Conservation (phyloP, 257 asterid genomes). For the Capsicum chinense region DNA sequence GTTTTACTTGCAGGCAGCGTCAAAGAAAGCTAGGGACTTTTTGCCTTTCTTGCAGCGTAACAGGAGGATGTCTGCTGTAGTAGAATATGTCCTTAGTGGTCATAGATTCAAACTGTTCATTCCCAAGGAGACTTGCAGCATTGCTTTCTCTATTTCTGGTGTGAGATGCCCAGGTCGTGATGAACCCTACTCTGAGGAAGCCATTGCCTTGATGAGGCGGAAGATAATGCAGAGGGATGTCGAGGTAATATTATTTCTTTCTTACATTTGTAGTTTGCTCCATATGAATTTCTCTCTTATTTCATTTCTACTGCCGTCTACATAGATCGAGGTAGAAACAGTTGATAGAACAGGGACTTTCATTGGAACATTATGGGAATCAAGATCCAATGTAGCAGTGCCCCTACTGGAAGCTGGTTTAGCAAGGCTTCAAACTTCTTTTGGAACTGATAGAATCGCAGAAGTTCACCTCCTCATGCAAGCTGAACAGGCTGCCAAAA, state of each 20-base stretch:
- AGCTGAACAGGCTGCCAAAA: slow-evolving; percentile 93
- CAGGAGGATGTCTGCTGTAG: slow-evolving; percentile 90
- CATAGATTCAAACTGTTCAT: slow-evolving; percentile 83
- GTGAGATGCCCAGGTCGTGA: slow-evolving; percentile 98
- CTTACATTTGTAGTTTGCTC: not conserved
- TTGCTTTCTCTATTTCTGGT: slow-evolving; percentile 92
- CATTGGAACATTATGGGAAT: slow-evolving; percentile 91
- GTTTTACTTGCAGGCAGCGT: slow-evolving; percentile 53
- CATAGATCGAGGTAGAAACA: slow-evolving; percentile 90
- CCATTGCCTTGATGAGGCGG: slow-evolving; percentile 96
- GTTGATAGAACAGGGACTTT: slow-evolving; percentile 97
- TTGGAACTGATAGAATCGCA: slow-evolving; percentile 80
- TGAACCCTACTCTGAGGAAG: slow-evolving; percentile 91
- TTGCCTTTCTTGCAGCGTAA: slow-evolving; percentile 88
- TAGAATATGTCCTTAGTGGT: slow-evolving; percentile 95
- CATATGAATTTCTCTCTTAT: slow-evolving; percentile 16
- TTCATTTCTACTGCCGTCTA: slow-evolving; percentile 25
- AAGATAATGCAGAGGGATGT: slow-evolving; percentile 99
- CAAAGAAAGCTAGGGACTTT: slow-evolving; percentile 88
- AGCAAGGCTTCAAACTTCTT: slow-evolving; percentile 85
- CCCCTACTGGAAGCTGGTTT: slow-evolving; percentile 90
- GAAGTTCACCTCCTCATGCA: slow-evolving; percentile 85
- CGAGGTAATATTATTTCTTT: slow-evolving; percentile 56
- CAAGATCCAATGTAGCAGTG: slow-evolving; percentile 74
- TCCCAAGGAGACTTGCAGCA: slow-evolving; percentile 94